Evolutionary conservation across 148 eudicot genomes (phyloP).

Genomic region (Chenopodium quinoa): DNA sequence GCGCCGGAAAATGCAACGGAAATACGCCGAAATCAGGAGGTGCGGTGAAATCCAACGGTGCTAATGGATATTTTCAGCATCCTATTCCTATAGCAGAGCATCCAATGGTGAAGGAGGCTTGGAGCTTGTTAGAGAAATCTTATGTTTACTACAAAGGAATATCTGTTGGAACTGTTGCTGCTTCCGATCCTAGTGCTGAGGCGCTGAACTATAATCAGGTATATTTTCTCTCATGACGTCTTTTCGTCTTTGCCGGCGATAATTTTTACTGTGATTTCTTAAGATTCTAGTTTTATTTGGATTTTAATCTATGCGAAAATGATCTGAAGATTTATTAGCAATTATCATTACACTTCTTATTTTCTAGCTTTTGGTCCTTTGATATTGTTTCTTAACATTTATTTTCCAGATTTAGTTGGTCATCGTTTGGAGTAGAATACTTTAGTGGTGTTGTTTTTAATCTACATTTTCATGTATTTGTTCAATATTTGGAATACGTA

Average conservation of each 20-base stretch:
- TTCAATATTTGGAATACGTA: background rate
- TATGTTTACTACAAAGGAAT: constrained; percentile 35
- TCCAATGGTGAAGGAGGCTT: constrained; percentile 52
- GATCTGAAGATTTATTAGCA: background rate
- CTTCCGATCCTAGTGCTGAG: constrained; percentile 45
- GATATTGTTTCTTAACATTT: background rate
- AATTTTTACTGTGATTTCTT: background rate
- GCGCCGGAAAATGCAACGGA: background rate
- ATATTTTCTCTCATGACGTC: background rate
- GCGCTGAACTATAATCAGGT: constrained; percentile 60
- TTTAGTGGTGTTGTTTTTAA: too few relatives aligned
- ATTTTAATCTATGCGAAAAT: background rate
- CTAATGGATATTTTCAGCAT: background rate
- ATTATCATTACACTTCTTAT: background rate
- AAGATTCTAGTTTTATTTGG: background rate
- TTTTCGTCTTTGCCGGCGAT: background rate
- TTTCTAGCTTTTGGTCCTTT: background rate
- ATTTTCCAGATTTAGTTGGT: background rate
- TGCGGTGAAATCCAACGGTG: background rate
- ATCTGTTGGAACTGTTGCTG: constrained; percentile 53
- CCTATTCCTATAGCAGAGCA: background rate
- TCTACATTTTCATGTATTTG: background rate
- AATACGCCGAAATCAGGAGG: constrained; percentile 21
- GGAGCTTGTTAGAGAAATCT: constrained; percentile 41
- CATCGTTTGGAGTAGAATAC: background rate